phyloP scores from a whole-genome alignment of 2,329 filamentous ascomycete genomes.

The Ceratocystis cacaofunesta region DNA sequence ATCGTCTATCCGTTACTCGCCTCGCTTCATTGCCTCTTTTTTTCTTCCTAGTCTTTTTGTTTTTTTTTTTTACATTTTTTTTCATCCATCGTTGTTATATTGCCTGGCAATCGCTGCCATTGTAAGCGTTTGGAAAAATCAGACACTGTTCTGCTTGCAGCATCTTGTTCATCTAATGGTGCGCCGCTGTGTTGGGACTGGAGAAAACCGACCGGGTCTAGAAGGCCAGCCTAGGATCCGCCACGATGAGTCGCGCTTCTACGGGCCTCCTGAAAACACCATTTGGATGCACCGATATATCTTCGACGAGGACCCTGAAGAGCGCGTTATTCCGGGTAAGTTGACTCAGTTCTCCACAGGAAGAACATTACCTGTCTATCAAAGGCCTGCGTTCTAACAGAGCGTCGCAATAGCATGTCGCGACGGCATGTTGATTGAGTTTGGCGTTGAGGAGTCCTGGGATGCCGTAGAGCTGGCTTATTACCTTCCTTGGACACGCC shows the following conservation, averaged over 20 bases:
- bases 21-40: not conserved
- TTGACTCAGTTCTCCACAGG: not conserved
- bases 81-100: not conserved
- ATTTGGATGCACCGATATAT: not conserved
- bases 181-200: slow-evolving; percentile 2
- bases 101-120: not conserved
- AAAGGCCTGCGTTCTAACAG: not conserved
- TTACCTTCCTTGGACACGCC: not conserved
- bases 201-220: slow-evolving; percentile 6
- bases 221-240: slow-evolving; percentile 2
- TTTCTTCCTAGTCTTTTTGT: not conserved
- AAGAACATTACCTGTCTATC: too few relatives aligned
- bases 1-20: not conserved
- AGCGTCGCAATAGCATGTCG: not conserved
- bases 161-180: not conserved
- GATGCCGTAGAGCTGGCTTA: not conserved
- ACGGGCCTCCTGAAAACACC: not conserved
- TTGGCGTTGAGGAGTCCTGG: not conserved
- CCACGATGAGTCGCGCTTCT: not conserved
- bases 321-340: slow-evolving; percentile 7
- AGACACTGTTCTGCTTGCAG: not conserved
- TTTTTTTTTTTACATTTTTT: not conserved
- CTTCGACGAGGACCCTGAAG: slow-evolving; percentile 3
- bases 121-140: too few relatives aligned
- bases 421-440: not conserved